Conservation (phyloP, 2,329 filamentous ascomycete species). For the Calonectria pauciramosa region DNA sequence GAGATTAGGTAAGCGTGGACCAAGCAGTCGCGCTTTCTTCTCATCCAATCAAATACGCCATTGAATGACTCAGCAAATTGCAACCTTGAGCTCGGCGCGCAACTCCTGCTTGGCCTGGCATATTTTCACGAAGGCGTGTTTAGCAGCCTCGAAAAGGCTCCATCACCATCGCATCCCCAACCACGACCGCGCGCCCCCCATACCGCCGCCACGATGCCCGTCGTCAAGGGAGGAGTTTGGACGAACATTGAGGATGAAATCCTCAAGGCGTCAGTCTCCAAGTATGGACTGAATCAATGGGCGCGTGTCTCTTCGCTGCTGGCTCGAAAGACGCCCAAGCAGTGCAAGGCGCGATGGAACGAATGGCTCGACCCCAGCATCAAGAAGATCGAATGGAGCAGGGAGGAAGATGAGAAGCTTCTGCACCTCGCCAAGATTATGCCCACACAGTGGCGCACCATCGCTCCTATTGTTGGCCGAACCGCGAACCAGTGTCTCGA, state of each 20-base stretch:
- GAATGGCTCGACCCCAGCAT: constrained; percentile 99
- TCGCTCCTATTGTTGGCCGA: constrained; percentile 94
- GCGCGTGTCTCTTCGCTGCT: constrained; percentile 97
- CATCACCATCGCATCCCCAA: constrained; percentile 37
- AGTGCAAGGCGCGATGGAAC: constrained; percentile 98
- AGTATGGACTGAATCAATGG: constrained; percentile 98
- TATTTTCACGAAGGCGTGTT: constrained; percentile 50
- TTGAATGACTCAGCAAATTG: constrained; percentile 40
- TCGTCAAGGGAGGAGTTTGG: constrained; percentile 82
- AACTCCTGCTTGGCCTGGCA: constrained; percentile 32
- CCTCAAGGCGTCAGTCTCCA: constrained; percentile 93
- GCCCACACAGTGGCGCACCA: constrained; percentile 99
- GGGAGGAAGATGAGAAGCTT: constrained; percentile 98
- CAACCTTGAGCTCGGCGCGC: constrained; percentile 26
- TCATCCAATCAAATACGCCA: constrained; percentile 30
- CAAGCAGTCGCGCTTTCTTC: neutral
- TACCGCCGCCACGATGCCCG: constrained; percentile 68
- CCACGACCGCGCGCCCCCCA: constrained; percentile 33
- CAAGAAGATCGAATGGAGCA: constrained; percentile 98
- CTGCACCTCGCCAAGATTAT: constrained; percentile 97
- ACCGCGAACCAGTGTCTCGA: constrained; percentile 98
- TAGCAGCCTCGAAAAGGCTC: constrained; percentile 34
- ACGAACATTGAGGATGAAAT: constrained; percentile 93
- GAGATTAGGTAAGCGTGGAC: neutral
- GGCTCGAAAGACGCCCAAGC: constrained; percentile 97